phyloP scores from a whole-genome alignment of 768 basidiomycete species.

The Collybia sp. region DNA sequence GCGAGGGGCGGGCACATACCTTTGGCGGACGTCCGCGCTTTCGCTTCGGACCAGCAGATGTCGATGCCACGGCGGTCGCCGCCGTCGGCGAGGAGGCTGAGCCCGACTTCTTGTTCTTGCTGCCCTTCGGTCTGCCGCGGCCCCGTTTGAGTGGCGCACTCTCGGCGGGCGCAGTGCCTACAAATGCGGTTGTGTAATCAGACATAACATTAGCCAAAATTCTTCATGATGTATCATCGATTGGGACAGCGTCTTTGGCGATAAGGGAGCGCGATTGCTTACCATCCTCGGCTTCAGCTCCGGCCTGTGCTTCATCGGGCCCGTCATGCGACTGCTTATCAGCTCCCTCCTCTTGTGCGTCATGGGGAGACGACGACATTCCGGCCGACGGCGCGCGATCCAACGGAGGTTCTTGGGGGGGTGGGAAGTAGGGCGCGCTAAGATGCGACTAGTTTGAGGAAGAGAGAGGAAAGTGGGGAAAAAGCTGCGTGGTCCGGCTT shows the following conservation, averaged over 20 bases:
- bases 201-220: constrained; percentile 16
- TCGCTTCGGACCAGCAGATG: constrained; percentile 32
- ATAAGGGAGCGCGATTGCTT: constrained; percentile 16
- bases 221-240: constrained; percentile 1
- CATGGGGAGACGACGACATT: constrained; percentile 62
- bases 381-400: constrained; percentile 23
- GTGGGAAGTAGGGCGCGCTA: constrained; percentile 21
- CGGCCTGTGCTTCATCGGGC: constrained; percentile 42
- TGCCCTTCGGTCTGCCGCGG: constrained; percentile 86
- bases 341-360: constrained; percentile 45
- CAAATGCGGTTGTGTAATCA: constrained; percentile 10
- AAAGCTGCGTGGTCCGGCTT: constrained; percentile 63
- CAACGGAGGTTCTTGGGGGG: constrained; percentile 12
- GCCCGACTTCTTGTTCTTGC: constrained; percentile 60
- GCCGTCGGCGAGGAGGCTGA: constrained; percentile 7
- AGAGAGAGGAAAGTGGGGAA: constrained; percentile 52
- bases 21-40: constrained; percentile 72
- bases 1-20: constrained; percentile 27
- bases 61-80: constrained; percentile 24
- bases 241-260: neutral
- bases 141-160: constrained; percentile 60
- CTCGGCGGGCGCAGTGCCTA: constrained; percentile 24
- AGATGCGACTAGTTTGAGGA: constrained; percentile 33
- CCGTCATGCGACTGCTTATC: constrained; percentile 60
- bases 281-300: constrained; percentile 36